Evolutionary conservation across 176 grass and related monocot genomes (phyloP).

Genomic region (Leersia perrieri): DNA sequence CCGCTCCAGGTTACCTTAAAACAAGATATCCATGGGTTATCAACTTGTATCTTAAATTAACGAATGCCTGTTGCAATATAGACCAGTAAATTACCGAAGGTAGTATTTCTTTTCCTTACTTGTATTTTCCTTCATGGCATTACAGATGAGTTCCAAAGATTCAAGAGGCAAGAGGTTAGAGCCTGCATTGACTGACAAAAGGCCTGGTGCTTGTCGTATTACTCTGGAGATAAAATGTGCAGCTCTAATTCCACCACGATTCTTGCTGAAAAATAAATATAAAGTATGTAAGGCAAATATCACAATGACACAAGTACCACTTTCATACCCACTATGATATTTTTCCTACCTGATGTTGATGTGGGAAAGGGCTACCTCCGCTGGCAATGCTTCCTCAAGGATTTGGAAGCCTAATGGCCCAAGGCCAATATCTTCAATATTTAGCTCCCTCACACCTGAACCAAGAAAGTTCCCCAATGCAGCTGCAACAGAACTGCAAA

Average conservation of each 20-base stretch:
- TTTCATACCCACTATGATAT: background rate
- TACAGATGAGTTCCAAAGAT: constrained; percentile 50
- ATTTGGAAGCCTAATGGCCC: constrained; percentile 57
- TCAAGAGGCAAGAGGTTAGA: constrained; percentile 49
- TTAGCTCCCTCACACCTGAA: constrained; percentile 53
- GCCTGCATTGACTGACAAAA: constrained; percentile 42
- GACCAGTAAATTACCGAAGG: no score
- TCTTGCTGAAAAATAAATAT: constrained; percentile 50
- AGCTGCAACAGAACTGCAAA: constrained; percentile 52
- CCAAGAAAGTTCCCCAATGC: constrained; percentile 57
- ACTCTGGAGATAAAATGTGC: constrained; percentile 45
- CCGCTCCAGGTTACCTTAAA: constrained; percentile 48
- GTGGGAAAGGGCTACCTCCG: constrained; percentile 33
- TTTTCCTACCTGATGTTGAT: constrained; percentile 70
- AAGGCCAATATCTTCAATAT: constrained; percentile 56
- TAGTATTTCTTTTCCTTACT: constrained; percentile 25
- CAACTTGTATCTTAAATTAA: background rate
- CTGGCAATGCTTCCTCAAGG: constrained; percentile 55
- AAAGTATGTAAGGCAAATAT: background rate
- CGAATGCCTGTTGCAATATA: background rate
- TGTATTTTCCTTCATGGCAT: constrained; percentile 33
- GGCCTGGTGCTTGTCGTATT: constrained; percentile 44
- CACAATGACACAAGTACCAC: background rate
- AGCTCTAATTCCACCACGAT: constrained; percentile 46
- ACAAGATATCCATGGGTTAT: constrained; percentile 1